These are phyloP conservation scores for Phytophthora pisi DNA, from an alignment of 352 stramenopile species.

Conservation along the genomic window DNA sequence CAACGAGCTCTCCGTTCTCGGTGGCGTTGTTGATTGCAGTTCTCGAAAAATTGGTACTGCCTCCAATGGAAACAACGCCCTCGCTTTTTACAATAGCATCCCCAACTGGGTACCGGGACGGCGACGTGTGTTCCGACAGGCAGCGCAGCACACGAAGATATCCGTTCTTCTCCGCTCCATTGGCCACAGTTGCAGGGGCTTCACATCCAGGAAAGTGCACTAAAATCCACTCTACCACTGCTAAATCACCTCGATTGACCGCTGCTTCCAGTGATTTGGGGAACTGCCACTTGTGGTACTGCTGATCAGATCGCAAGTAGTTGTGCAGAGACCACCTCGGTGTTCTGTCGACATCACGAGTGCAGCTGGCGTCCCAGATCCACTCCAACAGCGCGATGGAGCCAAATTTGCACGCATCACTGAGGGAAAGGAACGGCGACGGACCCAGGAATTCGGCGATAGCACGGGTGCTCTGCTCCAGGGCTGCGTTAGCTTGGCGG, in stretches of 20 bases:
- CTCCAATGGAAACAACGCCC: background rate
- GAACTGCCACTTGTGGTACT: constrained; percentile 16
- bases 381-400: constrained; percentile 2
- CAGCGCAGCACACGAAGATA: constrained; percentile 7
- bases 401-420: constrained; percentile 3
- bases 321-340: constrained; percentile 14
- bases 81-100: background rate
- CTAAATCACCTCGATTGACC: background rate
- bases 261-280: constrained; percentile 2
- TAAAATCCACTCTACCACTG: constrained; percentile 12
- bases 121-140: constrained; percentile 1
- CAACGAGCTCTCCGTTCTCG: constrained; percentile 10
- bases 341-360: constrained; percentile 1
- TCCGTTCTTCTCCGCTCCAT: background rate
- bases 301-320: constrained; percentile 10
- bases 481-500: background rate
- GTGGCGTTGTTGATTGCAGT: constrained; percentile 1
- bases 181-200: background rate
- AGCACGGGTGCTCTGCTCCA: constrained; percentile 1
- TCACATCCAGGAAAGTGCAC: constrained; percentile 10
- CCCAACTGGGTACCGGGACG: background rate
- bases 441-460: constrained; percentile 13
- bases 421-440: constrained; percentile 1
- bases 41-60: background rate
- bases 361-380: constrained; percentile 18